Evolutionary conservation across 1,284 basidiomycete species (phyloP), one percentile per base, ranked within the genome.

Genomic region (Pseudozyma flocculosa): DNA sequence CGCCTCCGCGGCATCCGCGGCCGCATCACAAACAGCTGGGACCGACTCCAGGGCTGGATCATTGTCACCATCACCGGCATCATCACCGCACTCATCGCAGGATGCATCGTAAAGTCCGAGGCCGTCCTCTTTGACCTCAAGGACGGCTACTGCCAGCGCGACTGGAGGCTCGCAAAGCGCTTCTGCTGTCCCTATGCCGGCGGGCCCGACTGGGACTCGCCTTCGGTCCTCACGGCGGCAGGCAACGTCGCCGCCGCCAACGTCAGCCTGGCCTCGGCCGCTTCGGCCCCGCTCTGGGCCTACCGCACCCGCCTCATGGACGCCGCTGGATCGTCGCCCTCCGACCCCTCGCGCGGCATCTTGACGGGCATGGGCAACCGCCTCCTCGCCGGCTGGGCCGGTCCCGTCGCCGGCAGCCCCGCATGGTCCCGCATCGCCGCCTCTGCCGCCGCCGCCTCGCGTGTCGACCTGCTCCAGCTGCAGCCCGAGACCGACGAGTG

Each of bases 61-160:
- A 86, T 94, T 39, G 91, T 94, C 44, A 90, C 90, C 2, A 83
- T 94, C 45, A 76, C 82, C 29, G 71, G 71, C 44, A 49, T 73
- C 40, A 18, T 72, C 44, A 70, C 65, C 19, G 69, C 71, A 17
- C 45, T 73, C 44, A 82, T 90, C 34, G 94, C 94, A 0, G 96
- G 91, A 76, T 79, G 88, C 47, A 89, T 98, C 67, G 86, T 94
- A 37, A 86, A 89, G 26, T 83, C 85, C 51, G 94, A 98, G 75
- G 88, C 90, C 76, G 87, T 87, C 82, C 81, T 97, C n/a, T 97
- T 96, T 72, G 91, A 95, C 76, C 78, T 88, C 63, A 97, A 97
- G 79, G 89, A 92, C 50, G 94, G 94, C 0, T 91, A 89, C 77
- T 97, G 93, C 78, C 72, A 75, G 2, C 78, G 79, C 0, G 82